Conservation (phyloP, 495 filamentous ascomycete genomes). For the Daldinia childiae region DNA sequence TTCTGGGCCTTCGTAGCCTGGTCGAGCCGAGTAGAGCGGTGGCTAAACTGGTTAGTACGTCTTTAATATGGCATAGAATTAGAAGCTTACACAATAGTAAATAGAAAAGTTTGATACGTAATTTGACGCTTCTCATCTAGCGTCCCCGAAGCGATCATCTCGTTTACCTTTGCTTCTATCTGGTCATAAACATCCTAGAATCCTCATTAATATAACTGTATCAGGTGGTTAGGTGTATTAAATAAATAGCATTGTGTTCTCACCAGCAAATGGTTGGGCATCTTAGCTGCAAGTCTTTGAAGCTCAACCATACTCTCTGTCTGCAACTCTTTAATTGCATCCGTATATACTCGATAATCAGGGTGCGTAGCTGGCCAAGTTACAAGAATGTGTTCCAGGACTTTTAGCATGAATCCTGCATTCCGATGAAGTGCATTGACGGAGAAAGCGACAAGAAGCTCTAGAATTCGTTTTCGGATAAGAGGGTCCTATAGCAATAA, state of each 20-base stretch:
- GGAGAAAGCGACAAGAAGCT: slow-evolving; percentile 85
- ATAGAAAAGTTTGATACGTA: slow-evolving; percentile 78
- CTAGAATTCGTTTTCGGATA: slow-evolving; percentile 82
- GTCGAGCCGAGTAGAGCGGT: slow-evolving; percentile 82
- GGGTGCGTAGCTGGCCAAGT: slow-evolving; percentile 76
- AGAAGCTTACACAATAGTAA: slow-evolving; percentile 83
- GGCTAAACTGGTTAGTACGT: slow-evolving; percentile 54
- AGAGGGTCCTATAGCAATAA: slow-evolving; percentile 73
- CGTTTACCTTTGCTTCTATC: slow-evolving; percentile 81
- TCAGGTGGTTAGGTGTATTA: neutral
- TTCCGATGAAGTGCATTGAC: slow-evolving; percentile 82
- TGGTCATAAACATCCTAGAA: slow-evolving; percentile 81
- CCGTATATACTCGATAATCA: slow-evolving; percentile 75
- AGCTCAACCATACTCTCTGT: slow-evolving; percentile 83
- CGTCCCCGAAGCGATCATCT: slow-evolving; percentile 75
- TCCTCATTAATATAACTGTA: slow-evolving; percentile 27
- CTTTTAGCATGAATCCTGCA: slow-evolving; percentile 80
- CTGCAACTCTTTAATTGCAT: slow-evolving; percentile 91
- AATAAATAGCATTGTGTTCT: slow-evolving; percentile 31
- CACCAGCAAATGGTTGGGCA: slow-evolving; percentile 86
- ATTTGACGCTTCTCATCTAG: slow-evolving; percentile 77
- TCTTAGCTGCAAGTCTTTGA: slow-evolving; percentile 86
- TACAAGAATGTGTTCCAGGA: slow-evolving; percentile 89
- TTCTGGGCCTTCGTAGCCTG: slow-evolving; percentile 67
- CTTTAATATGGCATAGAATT: neutral